These are phyloP conservation scores for Malus sieversii DNA, from an alignment of 306 rosid species.

Conservation along the genomic window DNA sequence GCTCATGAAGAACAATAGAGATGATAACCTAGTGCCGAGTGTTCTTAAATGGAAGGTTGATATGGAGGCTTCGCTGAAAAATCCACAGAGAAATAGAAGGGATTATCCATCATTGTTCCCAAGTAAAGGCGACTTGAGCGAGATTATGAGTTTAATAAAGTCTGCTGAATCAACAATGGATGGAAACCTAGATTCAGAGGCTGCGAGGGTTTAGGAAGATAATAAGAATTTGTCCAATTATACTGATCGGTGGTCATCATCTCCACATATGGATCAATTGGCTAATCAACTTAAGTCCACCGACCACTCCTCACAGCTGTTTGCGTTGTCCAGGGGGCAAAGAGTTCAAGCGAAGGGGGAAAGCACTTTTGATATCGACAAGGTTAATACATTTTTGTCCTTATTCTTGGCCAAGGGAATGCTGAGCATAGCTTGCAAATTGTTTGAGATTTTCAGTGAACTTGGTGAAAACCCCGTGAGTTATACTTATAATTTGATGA, in stretches of 20 bases:
- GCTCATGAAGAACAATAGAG: constrained; percentile 76
- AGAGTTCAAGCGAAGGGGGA: constrained; percentile 53
- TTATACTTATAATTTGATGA: constrained; percentile 71
- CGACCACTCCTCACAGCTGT: constrained; percentile 26
- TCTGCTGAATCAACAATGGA: constrained; percentile 18
- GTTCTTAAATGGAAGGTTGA: constrained; percentile 72
- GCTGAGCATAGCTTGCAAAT: constrained; percentile 70
- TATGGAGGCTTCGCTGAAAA: constrained; percentile 71
- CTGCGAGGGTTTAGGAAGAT: constrained; percentile 15
- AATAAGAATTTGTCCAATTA: constrained; percentile 35
- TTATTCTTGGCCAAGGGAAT: constrained; percentile 83
- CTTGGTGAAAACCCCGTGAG: constrained; percentile 64
- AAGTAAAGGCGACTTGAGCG: constrained; percentile 64
- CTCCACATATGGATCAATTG: constrained; percentile 70
- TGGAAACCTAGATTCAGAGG: constrained; percentile 3
- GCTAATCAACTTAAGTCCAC: constrained; percentile 41
- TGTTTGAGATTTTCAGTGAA: constrained; percentile 78
- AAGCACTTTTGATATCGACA: constrained; percentile 60
- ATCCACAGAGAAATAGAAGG: constrained; percentile 41
- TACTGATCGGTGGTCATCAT: constrained; percentile 67
- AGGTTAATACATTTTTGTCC: constrained; percentile 82
- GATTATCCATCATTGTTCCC: constrained; percentile 58
- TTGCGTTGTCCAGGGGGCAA: constrained; percentile 43
- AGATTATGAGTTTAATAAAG: constrained; percentile 39
- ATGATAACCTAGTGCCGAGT: constrained; percentile 51